Evolutionary conservation across 2,329 filamentous ascomycete species (phyloP).

Genomic region (Botryotinia calthae): DNA sequence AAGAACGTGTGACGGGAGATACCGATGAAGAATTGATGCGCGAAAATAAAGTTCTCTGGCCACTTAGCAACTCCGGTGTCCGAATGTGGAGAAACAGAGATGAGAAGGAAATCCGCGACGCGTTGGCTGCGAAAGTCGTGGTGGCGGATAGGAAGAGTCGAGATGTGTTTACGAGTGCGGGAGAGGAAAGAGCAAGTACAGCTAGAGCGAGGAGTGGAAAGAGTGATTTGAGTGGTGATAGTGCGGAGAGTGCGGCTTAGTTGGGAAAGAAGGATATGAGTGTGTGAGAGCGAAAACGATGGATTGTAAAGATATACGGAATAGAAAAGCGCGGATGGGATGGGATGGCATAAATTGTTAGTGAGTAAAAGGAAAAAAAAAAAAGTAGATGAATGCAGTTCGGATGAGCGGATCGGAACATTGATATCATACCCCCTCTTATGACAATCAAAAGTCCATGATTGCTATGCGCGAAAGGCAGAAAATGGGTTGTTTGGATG

Average conservation of each 20-base stretch:
- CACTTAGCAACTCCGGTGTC: conserved; percentile 43
- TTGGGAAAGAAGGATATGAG: neutral
- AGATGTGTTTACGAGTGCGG: neutral
- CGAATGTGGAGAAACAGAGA: conserved; percentile 46
- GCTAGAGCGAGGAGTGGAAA: neutral
- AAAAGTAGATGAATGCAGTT: neutral
- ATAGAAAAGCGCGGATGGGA: neutral
- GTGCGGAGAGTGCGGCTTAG: neutral
- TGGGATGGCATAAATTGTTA: neutral
- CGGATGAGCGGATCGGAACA: neutral
- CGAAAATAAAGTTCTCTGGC: conserved; percentile 40
- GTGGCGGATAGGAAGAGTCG: conserved; percentile 21
- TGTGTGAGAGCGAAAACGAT: neutral
- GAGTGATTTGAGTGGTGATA: neutral
- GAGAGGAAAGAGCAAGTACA: neutral
- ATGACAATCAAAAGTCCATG: neutral
- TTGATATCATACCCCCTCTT: neutral
- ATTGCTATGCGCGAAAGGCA: neutral
- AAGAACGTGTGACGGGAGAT: conserved; percentile 5
- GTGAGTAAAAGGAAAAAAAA: too few species aligned
- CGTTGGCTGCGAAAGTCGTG: conserved; percentile 35
- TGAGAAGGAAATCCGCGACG: conserved; percentile 44
- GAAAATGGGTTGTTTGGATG: neutral
- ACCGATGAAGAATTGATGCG: conserved; percentile 1
- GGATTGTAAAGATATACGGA: neutral